These are phyloP conservation scores for Pyrus communis DNA, from an alignment of 306 rosid genomes.

Conservation along the genomic window DNA sequence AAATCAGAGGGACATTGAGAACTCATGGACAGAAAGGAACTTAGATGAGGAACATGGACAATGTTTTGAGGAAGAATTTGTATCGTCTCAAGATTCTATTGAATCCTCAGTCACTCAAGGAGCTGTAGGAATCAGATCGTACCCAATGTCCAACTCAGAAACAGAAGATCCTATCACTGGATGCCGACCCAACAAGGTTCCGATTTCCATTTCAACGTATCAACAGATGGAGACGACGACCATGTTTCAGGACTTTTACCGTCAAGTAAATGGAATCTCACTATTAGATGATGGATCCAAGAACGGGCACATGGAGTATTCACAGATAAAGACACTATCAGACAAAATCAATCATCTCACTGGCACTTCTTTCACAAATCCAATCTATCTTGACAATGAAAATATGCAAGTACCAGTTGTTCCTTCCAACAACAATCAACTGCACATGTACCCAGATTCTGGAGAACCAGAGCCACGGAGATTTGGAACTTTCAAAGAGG, in stretches of 20 bases:
- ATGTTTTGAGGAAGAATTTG: slow-evolving; percentile 51
- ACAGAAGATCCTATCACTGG: slow-evolving; percentile 47
- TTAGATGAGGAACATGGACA: slow-evolving; percentile 27
- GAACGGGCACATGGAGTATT: slow-evolving; percentile 25
- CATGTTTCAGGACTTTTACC: slow-evolving; percentile 43
- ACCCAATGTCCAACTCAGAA: slow-evolving; percentile 56
- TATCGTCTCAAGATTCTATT: slow-evolving; percentile 72
- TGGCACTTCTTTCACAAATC: slow-evolving; percentile 26
- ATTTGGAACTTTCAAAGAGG: slow-evolving; percentile 44
- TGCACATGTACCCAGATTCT: slow-evolving; percentile 17
- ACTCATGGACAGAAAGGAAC: slow-evolving; percentile 22
- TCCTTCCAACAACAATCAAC: slow-evolving; percentile 31
- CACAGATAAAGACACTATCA: slow-evolving; percentile 24
- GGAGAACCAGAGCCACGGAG: slow-evolving; percentile 27
- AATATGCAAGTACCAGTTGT: slow-evolving; percentile 28
- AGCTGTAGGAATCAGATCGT: slow-evolving; percentile 35
- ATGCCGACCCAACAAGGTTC: slow-evolving; percentile 24
- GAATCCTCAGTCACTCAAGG: slow-evolving; percentile 67
- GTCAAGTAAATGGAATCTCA: slow-evolving; percentile 36
- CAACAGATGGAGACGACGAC: slow-evolving; percentile 31
- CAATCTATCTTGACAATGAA: slow-evolving; percentile 30
- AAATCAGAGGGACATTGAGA: slow-evolving; percentile 27
- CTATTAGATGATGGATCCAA: slow-evolving; percentile 30
- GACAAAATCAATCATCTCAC: slow-evolving; percentile 24
- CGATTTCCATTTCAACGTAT: slow-evolving; percentile 25